phyloP scores from a whole-genome alignment of 2,329 filamentous ascomycete species.

The Ascosphaera pollenicola region DNA sequence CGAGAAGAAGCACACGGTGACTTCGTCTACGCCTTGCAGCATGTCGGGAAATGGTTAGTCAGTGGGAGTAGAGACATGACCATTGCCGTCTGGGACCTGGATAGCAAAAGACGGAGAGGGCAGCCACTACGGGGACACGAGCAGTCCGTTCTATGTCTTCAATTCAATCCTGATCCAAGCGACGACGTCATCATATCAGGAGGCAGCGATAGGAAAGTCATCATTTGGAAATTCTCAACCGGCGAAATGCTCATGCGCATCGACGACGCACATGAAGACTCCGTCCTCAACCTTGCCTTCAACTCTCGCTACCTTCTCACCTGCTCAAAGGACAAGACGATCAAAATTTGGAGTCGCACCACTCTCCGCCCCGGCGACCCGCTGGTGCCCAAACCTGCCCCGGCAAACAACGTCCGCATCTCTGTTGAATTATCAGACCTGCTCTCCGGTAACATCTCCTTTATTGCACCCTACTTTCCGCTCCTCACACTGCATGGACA shows the following conservation, averaged over 20 bases:
- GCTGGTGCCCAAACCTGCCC: conserved; percentile 19
- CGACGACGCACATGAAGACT: conserved; percentile 59
- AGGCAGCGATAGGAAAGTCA: conserved; percentile 76
- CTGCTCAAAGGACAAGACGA: conserved; percentile 90
- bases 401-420: conserved; percentile 16
- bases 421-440: conserved; percentile 1
- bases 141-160: conserved; percentile 79
- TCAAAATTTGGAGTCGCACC: conserved; percentile 83
- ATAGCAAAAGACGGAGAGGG: conserved; percentile 53
- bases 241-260: conserved; percentile 63
- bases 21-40: conserved; percentile 90
- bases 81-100: conserved; percentile 74
- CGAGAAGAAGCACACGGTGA: conserved; percentile 69
- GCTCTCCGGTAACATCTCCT: conserved; percentile 21
- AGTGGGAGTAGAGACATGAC: conserved; percentile 82
- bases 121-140: conserved; percentile 54
- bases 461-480: conserved; percentile 45
- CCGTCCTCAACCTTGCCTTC: conserved; percentile 81
- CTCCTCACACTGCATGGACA: conserved; percentile 69
- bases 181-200: conserved; percentile 91
- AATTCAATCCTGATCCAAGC: conserved; percentile 72
- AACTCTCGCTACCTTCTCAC: conserved; percentile 82
- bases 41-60: conserved; percentile 63
- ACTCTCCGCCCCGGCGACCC: conserved; percentile 33
- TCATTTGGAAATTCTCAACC: conserved; percentile 84